Base-by-base conservation (phyloP, 2,329 filamentous ascomycete species). In the Cytospora piceicola region DNA sequence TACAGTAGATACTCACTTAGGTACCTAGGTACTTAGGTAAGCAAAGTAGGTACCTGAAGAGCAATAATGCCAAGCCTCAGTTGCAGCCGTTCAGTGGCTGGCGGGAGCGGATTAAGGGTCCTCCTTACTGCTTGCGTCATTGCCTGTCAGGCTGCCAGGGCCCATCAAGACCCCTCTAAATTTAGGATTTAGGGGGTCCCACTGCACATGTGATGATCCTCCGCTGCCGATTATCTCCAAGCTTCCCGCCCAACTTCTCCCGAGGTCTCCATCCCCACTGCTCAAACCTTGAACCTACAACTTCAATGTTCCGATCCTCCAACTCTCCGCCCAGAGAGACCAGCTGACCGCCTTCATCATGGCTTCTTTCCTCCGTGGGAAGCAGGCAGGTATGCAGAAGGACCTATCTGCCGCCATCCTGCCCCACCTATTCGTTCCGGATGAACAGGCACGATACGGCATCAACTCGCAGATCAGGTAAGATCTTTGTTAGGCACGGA, bases 321-420 rank as follows among this genome's bases (percentile, higher is more conserved):
- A 24, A 24, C 46, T 49, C 46, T 22, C n/a, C 46, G 9, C 52
- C 39, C 53, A 53, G 61, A 52, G 34, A 56, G 39, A 30, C 53
- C 53, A 29, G 17, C 17, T 22, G n/a, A 65, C 68, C 57, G 3
- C 46, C 46, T n/a, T 14, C 46, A 49, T 22, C 46, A 97, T 97
- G 94, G 88, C 94, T 63, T 88, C 91, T 72, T 94, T 98, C 76
- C 81, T 99, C 69, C 86, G 95, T 76, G 91, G 92, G 72, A 97
- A 96, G 83, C 95, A 98, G 83, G 88, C 93, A 65, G 95, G 95
- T 73, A 90, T 99, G 72, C 90, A 93, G 76, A 92, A 90, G 78
- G 95, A 98, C 80, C 85, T 99, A 70, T 97, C 94, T 61, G 88
- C 89, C 22, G 91, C 90, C 70, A 88, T 98, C 69, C 83, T 87